Conservation (phyloP, 164 flowering plant genomes). For the Vitis cinerea region DNA sequence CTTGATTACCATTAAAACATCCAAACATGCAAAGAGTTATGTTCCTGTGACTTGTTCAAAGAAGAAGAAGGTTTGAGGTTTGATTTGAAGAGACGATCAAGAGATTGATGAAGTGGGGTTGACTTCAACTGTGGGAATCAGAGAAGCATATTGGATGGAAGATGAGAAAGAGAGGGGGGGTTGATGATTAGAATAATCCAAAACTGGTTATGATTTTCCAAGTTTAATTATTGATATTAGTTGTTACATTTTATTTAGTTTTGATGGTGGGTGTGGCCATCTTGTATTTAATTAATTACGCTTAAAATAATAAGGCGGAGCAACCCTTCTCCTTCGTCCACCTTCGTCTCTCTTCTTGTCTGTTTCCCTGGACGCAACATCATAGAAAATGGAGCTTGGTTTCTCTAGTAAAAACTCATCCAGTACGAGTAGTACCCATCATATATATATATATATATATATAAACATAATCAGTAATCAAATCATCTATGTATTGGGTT, state of each 20-base stretch:
- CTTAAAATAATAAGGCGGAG: slow-evolving; percentile 39
- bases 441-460: too few species aligned
- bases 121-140: slow-evolving; percentile 41
- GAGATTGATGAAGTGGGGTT: slow-evolving; percentile 22
- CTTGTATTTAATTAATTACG: slow-evolving; percentile 9
- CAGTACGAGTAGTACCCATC: too few species aligned
- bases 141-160: slow-evolving; percentile 22
- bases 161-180: slow-evolving; percentile 18
- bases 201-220: slow-evolving; percentile 7
- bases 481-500: too few species aligned
- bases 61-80: too few species aligned
- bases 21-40: neutral
- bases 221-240: slow-evolving; percentile 9
- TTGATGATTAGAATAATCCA: slow-evolving; percentile 1
- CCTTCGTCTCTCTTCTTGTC: slow-evolving; percentile 52
- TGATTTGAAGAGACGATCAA: neutral
- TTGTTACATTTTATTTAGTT: slow-evolving; percentile 5
- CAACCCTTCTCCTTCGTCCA: slow-evolving; percentile 27
- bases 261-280: slow-evolving; percentile 13
- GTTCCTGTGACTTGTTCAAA: neutral
- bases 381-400: slow-evolving; percentile 23
- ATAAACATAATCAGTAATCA: too few species aligned
- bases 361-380: slow-evolving; percentile 34
- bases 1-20: neutral
- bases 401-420: neutral